Evolutionary conservation across 1,139 yeast species (phyloP).

Genomic region (Suhomyces ambrosiae): DNA sequence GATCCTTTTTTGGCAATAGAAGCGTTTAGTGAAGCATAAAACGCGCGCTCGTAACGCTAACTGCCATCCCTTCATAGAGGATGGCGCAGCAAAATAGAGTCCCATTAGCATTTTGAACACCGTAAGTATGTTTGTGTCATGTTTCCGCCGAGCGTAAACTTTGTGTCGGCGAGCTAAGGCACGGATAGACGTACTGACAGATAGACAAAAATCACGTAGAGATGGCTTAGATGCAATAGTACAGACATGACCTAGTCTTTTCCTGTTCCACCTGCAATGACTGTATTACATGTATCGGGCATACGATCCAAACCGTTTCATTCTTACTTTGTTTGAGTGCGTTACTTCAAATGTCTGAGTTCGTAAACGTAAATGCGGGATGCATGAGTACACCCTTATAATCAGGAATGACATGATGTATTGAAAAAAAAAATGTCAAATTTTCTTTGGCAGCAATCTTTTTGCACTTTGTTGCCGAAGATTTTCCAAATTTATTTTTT

Average conservation of each 20-base stretch:
- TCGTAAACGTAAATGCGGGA: not conserved
- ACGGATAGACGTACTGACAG: not conserved
- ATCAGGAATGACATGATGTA: slow-evolving; percentile 11
- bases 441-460: slow-evolving; percentile 1
- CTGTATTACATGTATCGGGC: too few species aligned
- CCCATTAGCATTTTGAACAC: too few species aligned
- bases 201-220: too few species aligned
- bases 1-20: not conserved
- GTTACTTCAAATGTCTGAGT: too few species aligned
- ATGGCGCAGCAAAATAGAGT: not conserved
- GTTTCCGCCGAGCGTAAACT: slow-evolving; percentile 7
- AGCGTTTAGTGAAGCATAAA: slow-evolving; percentile 1
- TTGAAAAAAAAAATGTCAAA: slow-evolving; percentile 2
- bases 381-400: slow-evolving; percentile 1
- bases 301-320: too few species aligned
- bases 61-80: not conserved
- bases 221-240: too few species aligned
- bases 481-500: not conserved
- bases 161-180: slow-evolving; percentile 5
- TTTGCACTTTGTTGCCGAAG: slow-evolving; percentile 5
- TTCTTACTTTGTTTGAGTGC: too few species aligned
- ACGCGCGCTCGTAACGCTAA: slow-evolving; percentile 1
- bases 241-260: too few species aligned
- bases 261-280: too few species aligned
- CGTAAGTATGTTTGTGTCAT: slow-evolving; percentile 7